Evolutionary conservation across 129 eudicot genomes (phyloP), one percentile per base, ranked within the genome.

Genomic region (Flaveria sonorensis): DNA sequence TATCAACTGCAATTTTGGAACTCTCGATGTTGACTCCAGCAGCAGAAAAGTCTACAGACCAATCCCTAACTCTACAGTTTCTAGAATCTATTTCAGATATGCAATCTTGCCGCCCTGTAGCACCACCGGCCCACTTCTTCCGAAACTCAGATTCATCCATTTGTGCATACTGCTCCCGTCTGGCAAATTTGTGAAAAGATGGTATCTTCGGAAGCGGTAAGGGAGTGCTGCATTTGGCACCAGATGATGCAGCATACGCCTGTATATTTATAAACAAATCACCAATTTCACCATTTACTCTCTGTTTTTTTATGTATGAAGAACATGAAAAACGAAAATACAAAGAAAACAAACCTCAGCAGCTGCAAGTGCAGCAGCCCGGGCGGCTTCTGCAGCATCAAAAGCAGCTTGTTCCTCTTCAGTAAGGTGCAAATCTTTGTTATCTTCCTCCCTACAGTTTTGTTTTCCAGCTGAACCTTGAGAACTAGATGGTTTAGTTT

Each of bases 381-480:
- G 97, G 68, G 99, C 97, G 28, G 90, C 94, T 86, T 92, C 99
- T 19, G 93, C 99, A 56, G 92, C 97, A 83, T 94, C 92, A 65
- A 91, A 66, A 78, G 96, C 94, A 85, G 89, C 96, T 81, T 75
- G 86, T 75, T 91, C 99, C 82, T 92, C 97, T 82, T 91, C 88
- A 40, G 99, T 77, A 85, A 92, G 56, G 53, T 79, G 84, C 57
- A 89, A 40, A 20, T 84, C 85, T 74, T 68, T 64, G 63, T 18
- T 53, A 14, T 88, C 92, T 71, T 84, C 98, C 53, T 55, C 85
- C 75, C 78, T 83, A 73, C 61, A 75, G 73, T 82, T 84, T 46
- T 78, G 81, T 76, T 80, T 73, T 78, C 83, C 93, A 6, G 60
- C 83, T 51, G 94, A 86, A 63, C 85, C 90, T 80, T 85, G 87